Base-by-base conservation (phyloP, 2,329 filamentous ascomycete genomes). In the Fusarium pseudonygamai region DNA sequence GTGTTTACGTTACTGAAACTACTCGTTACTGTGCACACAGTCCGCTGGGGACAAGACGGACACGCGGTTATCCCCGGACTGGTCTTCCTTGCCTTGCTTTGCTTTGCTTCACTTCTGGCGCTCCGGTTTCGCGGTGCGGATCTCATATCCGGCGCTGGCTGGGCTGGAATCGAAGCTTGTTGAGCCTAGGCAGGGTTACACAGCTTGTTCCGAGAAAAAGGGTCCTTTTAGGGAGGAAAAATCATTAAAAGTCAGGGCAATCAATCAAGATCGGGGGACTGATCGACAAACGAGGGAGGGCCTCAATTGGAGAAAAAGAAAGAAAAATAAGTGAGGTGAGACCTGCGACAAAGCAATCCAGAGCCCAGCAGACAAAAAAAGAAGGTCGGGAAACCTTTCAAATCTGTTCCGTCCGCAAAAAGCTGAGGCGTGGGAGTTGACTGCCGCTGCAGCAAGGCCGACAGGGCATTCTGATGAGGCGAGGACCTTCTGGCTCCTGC, bases 1-100 rank as follows among this genome's bases (percentile, higher is more conserved):
- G 53, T 58, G 59, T 77, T 78, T 78, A 78, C 76, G 76, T 73
- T 76, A 78, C 70, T 68, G 64, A 71, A 75, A 78, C 70, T 67
- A 74, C 52, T 47, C 43, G 64, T 63, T 64, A 60, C 61, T 49
- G 45, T 59, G 39, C 40, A 64, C 68, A 69, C 72, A 63, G 56
- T 68, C 53, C 22, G 46, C 68, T 74, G 72, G 72, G 60, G 71
- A 74, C 71, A 69, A 72, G 60, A 72, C 71, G 72, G 64, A 71
- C 61, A 74, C 74, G 64, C 76, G 75, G 74, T 69, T 67, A 73
- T 76, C 72, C 67, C 73, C 69, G 75, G 63, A 66, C 63, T 71
- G 69, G 64, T 67, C 67, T 71, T 66, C 56, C 36, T 68, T 68
- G 55, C 63, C 67, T 63, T 71, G 61, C 43, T 22, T 46, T 46